A percentile compares a stretch with the other conserved stretches of the same genome.
phyloP scores from a whole-genome alignment of 148 eudicot species.

The Rheum nobile region DNA sequence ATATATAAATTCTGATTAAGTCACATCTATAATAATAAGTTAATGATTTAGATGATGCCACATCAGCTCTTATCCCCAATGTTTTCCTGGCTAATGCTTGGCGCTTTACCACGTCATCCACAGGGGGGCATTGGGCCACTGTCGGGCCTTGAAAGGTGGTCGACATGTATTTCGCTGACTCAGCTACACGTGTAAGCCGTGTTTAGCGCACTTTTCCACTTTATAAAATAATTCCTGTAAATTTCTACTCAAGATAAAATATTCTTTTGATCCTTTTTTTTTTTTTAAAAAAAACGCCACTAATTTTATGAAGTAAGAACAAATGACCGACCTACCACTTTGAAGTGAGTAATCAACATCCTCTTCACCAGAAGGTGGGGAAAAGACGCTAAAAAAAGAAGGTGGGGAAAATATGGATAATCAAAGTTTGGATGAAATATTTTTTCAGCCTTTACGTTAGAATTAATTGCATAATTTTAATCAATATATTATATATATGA shows the following conservation, averaged over 20 bases:
- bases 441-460: too few species aligned
- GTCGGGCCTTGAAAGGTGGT: background rate
- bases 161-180: background rate
- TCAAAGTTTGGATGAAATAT: too few species aligned
- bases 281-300: too few species aligned
- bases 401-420: too few species aligned
- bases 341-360: background rate
- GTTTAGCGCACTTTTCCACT: slow-evolving; percentile 1
- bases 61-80: slow-evolving; percentile 3
- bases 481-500: too few species aligned
- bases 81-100: background rate
- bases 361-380: too few species aligned
- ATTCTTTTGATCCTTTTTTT: too few species aligned
- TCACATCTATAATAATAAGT: background rate
- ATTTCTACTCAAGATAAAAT: background rate
- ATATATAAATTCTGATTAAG: background rate
- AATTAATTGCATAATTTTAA: too few species aligned
- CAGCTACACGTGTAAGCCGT: background rate
- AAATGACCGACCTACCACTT: background rate
- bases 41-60: background rate
- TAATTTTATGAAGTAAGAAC: too few species aligned
- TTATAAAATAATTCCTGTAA: background rate
- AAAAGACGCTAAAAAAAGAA: too few species aligned
- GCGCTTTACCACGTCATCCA: background rate
- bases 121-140: background rate